Evolutionary conservation across 75 land plant genomes (phyloP).

Genomic region (Sequoiadendron giganteum): DNA sequence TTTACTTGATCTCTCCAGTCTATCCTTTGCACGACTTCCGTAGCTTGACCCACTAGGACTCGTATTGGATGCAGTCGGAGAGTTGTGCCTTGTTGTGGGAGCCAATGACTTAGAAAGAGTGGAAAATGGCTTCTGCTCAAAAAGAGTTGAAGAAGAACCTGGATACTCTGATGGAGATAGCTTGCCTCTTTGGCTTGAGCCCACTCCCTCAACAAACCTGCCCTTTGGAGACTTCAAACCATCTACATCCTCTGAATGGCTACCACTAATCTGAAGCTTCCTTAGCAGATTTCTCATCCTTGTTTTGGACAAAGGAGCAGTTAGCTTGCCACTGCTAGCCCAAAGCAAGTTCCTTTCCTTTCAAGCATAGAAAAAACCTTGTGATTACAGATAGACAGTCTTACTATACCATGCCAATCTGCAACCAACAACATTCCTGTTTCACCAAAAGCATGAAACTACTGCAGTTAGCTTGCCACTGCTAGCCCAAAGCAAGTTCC

Average conservation of each 20-base stretch:
- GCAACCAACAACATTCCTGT: neutral
- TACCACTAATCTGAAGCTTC: conserved; percentile 56
- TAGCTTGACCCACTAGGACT: conserved; percentile 12
- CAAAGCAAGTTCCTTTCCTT: neutral
- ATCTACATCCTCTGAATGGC: conserved; percentile 35
- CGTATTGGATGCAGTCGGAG: conserved; percentile 32
- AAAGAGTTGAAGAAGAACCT: neutral
- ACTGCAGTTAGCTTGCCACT: neutral
- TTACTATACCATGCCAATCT: neutral
- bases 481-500: neutral
- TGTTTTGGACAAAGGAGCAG: neutral
- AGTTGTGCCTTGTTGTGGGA: conserved; percentile 36
- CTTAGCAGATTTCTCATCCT: conserved; percentile 72
- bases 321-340: neutral
- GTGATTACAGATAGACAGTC: neutral
- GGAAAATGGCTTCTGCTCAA: conserved; percentile 47
- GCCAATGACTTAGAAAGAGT: conserved; percentile 50
- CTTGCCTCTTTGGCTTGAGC: conserved; percentile 13
- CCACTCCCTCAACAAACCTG: conserved; percentile 18
- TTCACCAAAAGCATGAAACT: neutral
- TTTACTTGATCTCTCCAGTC: too few relatives aligned
- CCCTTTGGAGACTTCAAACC: conserved; percentile 25
- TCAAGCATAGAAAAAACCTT: neutral
- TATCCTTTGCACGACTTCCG: conserved; percentile 11
- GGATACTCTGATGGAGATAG: conserved; percentile 17